Evolutionary conservation across 306 rosid species (phyloP).

Genomic region (Dryas octopetala): DNA sequence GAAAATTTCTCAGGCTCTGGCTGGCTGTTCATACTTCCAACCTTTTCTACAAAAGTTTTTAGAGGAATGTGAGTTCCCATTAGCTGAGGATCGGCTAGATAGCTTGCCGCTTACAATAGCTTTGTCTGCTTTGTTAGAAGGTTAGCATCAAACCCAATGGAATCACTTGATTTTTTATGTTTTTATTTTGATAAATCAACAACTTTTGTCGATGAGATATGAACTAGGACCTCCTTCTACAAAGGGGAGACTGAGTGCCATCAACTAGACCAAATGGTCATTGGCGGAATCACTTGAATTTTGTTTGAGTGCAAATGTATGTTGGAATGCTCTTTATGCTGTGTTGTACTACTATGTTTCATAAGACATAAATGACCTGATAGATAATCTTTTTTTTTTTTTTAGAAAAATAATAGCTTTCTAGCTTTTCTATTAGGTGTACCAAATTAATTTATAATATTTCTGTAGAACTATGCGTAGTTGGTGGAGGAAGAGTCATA

Average conservation of each 20-base stretch:
- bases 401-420: background rate
- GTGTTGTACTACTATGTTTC: background rate
- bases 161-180: background rate
- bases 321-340: background rate
- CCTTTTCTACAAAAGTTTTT: conserved; percentile 51
- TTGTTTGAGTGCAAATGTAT: background rate
- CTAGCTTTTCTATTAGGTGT: background rate
- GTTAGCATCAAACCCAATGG: conserved; percentile 32
- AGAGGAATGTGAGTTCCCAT: conserved; percentile 39
- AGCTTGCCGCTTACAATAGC: conserved; percentile 66
- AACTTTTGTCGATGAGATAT: no score
- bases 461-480: conserved; percentile 53
- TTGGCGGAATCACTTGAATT: background rate
- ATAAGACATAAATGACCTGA: background rate
- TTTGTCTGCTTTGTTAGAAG: conserved; percentile 62
- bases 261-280: no score
- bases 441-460: background rate
- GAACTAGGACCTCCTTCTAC: no score
- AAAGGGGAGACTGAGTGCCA: no score
- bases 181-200: no score
- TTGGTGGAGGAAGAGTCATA: conserved; percentile 44
- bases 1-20: conserved; percentile 62
- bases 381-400: background rate
- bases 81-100: conserved; percentile 40
- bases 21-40: conserved; percentile 70